These are phyloP conservation scores for Clonostachys rhizophaga DNA, from an alignment of 2,329 filamentous ascomycete genomes.

Conservation along the genomic window DNA sequence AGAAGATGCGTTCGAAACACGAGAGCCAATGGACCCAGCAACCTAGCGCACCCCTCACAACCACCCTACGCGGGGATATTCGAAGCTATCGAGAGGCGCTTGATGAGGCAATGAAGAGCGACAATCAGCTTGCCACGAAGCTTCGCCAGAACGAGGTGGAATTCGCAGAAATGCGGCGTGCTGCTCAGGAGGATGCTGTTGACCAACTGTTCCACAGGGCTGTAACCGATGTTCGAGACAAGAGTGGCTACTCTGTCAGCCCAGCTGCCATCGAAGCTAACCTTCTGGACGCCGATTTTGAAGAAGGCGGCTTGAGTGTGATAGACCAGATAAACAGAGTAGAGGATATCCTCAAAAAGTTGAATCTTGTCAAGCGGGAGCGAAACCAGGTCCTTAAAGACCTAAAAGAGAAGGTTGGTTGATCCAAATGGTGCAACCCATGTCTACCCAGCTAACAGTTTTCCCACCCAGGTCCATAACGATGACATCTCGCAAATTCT, in stretches of 20 bases:
- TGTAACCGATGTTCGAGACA: slow-evolving; percentile 71
- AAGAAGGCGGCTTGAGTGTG: slow-evolving; percentile 74
- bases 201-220: slow-evolving; percentile 87
- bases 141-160: slow-evolving; percentile 81
- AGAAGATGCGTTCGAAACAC: slow-evolving; percentile 99
- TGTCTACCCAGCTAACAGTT: not conserved
- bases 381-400: slow-evolving; percentile 90
- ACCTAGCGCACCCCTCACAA: slow-evolving; percentile 83
- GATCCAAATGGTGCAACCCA: not conserved
- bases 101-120: slow-evolving; percentile 83
- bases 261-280: slow-evolving; percentile 65
- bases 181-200: slow-evolving; percentile 79
- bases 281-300: slow-evolving; percentile 88
- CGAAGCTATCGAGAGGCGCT: slow-evolving; percentile 83
- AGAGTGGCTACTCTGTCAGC: slow-evolving; percentile 55
- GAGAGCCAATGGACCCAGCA: slow-evolving; percentile 96
- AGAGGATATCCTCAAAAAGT: slow-evolving; percentile 84
- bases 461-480: slow-evolving; percentile 66
- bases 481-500: slow-evolving; percentile 97
- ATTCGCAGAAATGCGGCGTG: slow-evolving; percentile 92
- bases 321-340: slow-evolving; percentile 85
- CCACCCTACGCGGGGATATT: slow-evolving; percentile 82
- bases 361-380: slow-evolving; percentile 90
- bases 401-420: slow-evolving; percentile 86
- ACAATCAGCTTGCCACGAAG: slow-evolving; percentile 77